Evolutionary conservation across 768 basidiomycete genomes (phyloP).

Genomic region (Russula dissimulans): DNA sequence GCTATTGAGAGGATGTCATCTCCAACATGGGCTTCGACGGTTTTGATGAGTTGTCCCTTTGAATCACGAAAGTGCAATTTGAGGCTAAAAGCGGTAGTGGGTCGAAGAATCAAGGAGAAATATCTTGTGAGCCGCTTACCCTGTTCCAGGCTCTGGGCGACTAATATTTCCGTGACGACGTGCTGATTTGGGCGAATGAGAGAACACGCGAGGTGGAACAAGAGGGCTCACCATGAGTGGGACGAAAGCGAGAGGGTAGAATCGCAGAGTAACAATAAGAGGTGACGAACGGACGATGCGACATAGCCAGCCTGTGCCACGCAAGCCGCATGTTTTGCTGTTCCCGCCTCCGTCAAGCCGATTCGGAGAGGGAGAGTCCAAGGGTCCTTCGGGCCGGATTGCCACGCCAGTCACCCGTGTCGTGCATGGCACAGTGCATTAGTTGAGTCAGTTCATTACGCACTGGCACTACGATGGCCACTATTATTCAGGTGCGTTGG

Average conservation of each 20-base stretch:
- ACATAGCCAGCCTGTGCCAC: slow-evolving; percentile 5
- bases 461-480: not conserved
- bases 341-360: not conserved
- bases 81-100: slow-evolving; percentile 42
- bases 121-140: slow-evolving; percentile 33
- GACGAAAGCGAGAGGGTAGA: not conserved
- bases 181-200: slow-evolving; percentile 15
- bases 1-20: slow-evolving; percentile 88
- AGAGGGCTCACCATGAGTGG: not conserved
- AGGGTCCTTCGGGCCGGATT: too few species aligned
- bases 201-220: not conserved
- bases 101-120: not conserved
- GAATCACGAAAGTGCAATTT: slow-evolving; percentile 86
- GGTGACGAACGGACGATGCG: not conserved
- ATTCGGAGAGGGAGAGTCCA: too few species aligned
- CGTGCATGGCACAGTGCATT: too few species aligned
- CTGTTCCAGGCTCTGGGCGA: slow-evolving; percentile 61
- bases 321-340: not conserved
- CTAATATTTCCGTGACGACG: slow-evolving; percentile 41
- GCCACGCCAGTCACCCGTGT: too few species aligned
- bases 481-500: slow-evolving; percentile 4
- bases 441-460: too few species aligned
- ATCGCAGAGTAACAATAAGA: not conserved
- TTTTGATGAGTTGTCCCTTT: slow-evolving; percentile 75
- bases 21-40: slow-evolving; percentile 86